Evolutionary conservation across 2,329 filamentous ascomycete species (phyloP), one percentile per base, ranked within the genome.

Genomic region (Pseudogymnoascus sp.): DNA sequence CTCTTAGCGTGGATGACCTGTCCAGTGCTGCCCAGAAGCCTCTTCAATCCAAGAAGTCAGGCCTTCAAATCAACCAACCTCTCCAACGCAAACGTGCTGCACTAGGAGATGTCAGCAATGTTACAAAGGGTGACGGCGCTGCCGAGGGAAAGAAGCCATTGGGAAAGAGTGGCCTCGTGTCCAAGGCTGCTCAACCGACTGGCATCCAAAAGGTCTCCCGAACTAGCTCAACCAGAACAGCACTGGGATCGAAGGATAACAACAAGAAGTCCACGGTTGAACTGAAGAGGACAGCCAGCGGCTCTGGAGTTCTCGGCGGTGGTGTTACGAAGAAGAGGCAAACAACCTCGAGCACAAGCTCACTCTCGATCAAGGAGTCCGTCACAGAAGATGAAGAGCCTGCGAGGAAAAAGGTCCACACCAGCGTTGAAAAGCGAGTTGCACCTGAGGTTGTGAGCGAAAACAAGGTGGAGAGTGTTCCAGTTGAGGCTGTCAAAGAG

Each of bases 31-130:
- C 82, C 33, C 85, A 85, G 73, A 88, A 87, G 71, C 80, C 85
- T 28, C 76, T 91, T 61, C 87, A 89, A 76, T 81, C 86, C 60
- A 93, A 92, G 78, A 91, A 87, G 76, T 78, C 86, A 15, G 77
- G 81, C 28, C 75, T 79, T 60, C 50, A 57, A 57, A 80, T 77
- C 69, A 75, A 76, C 64, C 60, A 74, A 77, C 66, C 80, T 71
- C 76, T 81, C 59, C 81, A 80, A 65, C 84, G 89, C 73, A 95
- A 90, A 79, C 91, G 95, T 73, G 85, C 89, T 71, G 93, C 91
- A 60, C 83, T 99, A 38, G 92, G 90, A 64, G 95, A 99, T 79
- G 89, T 97, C 70, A 97, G 92, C 84, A 99, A 99, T 78, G 89
- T 96, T 67, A 86, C 86, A 71, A 97, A 97, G 76, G 83, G 83